A percentile compares a stretch with the other conserved stretches of the same genome.
phyloP scores from a whole-genome alignment of 257 asterid genomes.

The Plantago major region DNA sequence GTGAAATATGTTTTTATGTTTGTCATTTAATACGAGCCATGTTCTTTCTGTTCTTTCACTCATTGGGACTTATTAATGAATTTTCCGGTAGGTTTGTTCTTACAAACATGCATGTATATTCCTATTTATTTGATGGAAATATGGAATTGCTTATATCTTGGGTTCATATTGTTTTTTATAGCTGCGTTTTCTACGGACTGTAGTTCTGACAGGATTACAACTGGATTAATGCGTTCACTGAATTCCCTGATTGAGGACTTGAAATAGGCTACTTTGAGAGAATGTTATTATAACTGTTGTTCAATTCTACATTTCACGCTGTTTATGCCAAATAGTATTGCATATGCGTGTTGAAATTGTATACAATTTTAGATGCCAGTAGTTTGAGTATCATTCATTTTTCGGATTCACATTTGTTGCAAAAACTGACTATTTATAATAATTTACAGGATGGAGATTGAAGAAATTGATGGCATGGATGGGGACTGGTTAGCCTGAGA shows the following conservation, averaged over 20 bases:
- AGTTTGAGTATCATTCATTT: neutral
- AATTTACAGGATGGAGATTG: slow-evolving; percentile 84
- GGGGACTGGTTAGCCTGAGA: slow-evolving; percentile 85
- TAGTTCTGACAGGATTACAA: too few species aligned
- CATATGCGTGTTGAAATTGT: too few species aligned
- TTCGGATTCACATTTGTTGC: neutral
- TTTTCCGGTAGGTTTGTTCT: neutral
- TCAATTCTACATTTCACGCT: too few species aligned
- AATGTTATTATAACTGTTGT: too few species aligned
- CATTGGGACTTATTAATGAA: neutral
- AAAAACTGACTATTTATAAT: slow-evolving; percentile 13
- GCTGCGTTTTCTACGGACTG: too few species aligned
- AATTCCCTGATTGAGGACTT: too few species aligned
- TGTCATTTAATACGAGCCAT: neutral
- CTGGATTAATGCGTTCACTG: too few species aligned
- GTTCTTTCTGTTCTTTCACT: neutral
- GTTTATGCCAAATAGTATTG: too few species aligned
- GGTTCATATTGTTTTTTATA: too few species aligned
- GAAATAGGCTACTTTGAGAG: too few species aligned
- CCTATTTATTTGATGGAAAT: neutral
- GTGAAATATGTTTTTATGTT: slow-evolving; percentile 12
- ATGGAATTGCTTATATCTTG: neutral
- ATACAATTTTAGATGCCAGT: too few species aligned
- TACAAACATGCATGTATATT: too few species aligned
- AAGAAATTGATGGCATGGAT: slow-evolving; percentile 84